phyloP scores from a whole-genome alignment of 495 filamentous ascomycete genomes.

The Lindgomyces ingoldianus region DNA sequence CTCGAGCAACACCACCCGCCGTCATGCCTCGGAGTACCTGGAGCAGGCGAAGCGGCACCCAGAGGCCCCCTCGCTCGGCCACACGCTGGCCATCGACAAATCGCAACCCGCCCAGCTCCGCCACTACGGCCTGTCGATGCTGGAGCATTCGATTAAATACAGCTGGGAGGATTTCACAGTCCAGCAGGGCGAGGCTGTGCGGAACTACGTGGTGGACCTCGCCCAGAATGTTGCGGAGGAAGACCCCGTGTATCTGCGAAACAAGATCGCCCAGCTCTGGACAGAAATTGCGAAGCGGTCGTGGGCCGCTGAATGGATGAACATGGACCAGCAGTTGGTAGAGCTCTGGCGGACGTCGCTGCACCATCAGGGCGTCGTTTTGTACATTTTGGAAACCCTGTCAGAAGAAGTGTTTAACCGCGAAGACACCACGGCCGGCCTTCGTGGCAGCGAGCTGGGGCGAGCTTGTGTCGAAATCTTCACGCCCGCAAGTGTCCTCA shows the following conservation, averaged over 20 bases:
- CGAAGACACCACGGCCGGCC: slow-evolving; percentile 79
- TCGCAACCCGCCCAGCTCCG: slow-evolving; percentile 76
- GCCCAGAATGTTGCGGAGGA: slow-evolving; percentile 68
- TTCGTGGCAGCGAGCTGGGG: slow-evolving; percentile 80
- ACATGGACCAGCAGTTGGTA: slow-evolving; percentile 86
- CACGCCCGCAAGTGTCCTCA: slow-evolving; percentile 72
- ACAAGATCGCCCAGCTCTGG: slow-evolving; percentile 96
- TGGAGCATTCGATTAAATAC: slow-evolving; percentile 85
- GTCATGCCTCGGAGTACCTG: slow-evolving; percentile 78
- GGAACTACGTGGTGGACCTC: slow-evolving; percentile 73
- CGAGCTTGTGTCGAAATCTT: slow-evolving; percentile 91
- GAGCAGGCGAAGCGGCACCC: slow-evolving; percentile 76
- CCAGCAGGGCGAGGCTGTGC: slow-evolving; percentile 64
- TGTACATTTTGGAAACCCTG: slow-evolving; percentile 76
- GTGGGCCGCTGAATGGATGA: slow-evolving; percentile 88
- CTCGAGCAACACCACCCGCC: slow-evolving; percentile 79
- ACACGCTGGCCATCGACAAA: slow-evolving; percentile 71
- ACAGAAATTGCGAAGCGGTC: slow-evolving; percentile 89
- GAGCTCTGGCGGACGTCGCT: slow-evolving; percentile 72
- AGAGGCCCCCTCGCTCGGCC: slow-evolving; percentile 83
- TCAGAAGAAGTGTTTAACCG: slow-evolving; percentile 92
- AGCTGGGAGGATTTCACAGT: slow-evolving; percentile 70
- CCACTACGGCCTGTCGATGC: slow-evolving; percentile 87
- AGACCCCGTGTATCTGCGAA: slow-evolving; percentile 82
- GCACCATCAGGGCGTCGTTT: slow-evolving; percentile 36